Percentiles rank a stretch among this genome's conserved stretches.
Conservation (phyloP, 345 rosid species). For the Arabis hirsuta region DNA sequence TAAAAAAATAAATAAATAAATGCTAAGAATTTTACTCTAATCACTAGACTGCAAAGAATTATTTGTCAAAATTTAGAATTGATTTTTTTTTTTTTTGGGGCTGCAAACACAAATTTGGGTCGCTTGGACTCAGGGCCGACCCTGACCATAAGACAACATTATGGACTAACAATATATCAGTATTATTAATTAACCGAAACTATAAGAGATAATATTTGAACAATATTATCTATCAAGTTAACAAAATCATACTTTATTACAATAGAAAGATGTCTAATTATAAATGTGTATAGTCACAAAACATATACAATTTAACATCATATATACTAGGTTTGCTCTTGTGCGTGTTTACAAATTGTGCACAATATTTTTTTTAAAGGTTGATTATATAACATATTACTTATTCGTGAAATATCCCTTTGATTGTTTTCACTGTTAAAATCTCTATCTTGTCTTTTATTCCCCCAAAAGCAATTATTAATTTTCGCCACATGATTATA, state of each 20-base stretch:
- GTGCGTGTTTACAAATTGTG: neutral
- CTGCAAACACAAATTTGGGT: no score
- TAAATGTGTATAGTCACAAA: neutral
- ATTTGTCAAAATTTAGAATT: no score
- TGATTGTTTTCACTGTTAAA: slow-evolving; percentile 20
- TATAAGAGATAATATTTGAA: neutral
- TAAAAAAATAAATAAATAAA: no score
- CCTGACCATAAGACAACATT: neutral
- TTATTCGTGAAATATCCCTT: neutral
- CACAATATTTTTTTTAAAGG: no score
- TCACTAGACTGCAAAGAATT: no score
- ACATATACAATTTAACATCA: neutral
- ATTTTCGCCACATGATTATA: slow-evolving; percentile 37
- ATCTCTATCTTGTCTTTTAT: slow-evolving; percentile 30
- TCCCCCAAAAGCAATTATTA: slow-evolving; percentile 32
- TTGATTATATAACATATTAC: neutral
- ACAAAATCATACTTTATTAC: neutral
- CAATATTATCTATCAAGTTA: neutral
- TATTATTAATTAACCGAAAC: neutral
- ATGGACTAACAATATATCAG: neutral
- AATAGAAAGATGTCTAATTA: neutral
- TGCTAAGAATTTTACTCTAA: no score
- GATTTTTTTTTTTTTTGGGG: no score
- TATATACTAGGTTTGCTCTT: neutral
- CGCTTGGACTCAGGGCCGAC: no score